Evolutionary conservation across 768 basidiomycete genomes (phyloP), one percentile per base, ranked within the genome.

Genomic region (Tephrocybe rancida): DNA sequence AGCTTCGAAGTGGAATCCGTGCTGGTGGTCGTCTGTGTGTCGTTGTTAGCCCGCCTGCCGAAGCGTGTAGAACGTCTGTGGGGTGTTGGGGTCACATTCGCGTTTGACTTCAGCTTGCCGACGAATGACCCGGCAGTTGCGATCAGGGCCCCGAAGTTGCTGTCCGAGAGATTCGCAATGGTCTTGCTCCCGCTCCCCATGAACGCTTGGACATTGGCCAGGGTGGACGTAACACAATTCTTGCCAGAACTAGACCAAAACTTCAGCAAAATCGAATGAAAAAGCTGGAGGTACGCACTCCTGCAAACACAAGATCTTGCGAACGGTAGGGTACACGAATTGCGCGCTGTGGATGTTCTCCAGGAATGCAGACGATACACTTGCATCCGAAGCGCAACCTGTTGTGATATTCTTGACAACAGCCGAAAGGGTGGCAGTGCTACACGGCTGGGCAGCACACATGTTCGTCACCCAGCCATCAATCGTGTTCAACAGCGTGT

Each of bases 71-170:
- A 30, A 21, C 42, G 50, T 27, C 43, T 26, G 21, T 11, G 18
- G 9, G 27, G 9, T 2, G 45, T 18, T 30, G 30, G 7, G 8
- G 44, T 16, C 29, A 32, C 30, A 13, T 32, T 32, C 13, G 42
- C 24, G 25, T 51, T 25, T 34, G 46, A 18, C 16, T 44, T 39
- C 13, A 57, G 38, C 18, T 32, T 57, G 39, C 44, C 26, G 14
- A 57, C 29, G 30, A 57, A 50, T 14, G 43, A 37, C 7, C 56
- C 48, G 1, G 48, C 37, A 24, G 39, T 49, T 26, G 52, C 39
- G 30, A 57, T 55, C 30, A 55, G 41, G 5, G 47, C 18, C 14
- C 48, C 54, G 19, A 55, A 48, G 42, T 41, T 55, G 54, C 54
- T 55, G 35, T 50, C 54, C n/a, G 54, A 55, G 5, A 50, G 38